phyloP scores from a whole-genome alignment of 148 eudicot genomes.

The Spergularia bocconei region DNA sequence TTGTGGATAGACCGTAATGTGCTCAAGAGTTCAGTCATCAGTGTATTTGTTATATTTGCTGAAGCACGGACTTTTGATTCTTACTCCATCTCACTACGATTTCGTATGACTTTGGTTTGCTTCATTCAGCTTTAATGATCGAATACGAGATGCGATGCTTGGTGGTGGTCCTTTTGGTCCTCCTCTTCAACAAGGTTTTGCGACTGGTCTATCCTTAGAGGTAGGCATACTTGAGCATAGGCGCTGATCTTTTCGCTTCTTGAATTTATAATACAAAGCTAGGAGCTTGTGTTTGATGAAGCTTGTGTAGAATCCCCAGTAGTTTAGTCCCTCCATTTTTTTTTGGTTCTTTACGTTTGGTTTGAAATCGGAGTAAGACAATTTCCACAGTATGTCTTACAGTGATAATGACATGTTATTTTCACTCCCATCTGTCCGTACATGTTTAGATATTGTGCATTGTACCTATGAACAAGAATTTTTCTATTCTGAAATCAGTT shows the following conservation, averaged over 20 bases:
- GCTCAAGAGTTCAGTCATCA: neutral
- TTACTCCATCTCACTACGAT: neutral
- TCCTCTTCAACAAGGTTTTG: constrained; percentile 93
- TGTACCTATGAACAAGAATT: neutral
- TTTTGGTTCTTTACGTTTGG: too few species aligned
- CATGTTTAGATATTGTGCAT: neutral
- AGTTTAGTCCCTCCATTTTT: too few species aligned
- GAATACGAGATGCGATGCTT: constrained; percentile 89
- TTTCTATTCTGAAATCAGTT: neutral
- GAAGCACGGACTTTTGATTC: neutral
- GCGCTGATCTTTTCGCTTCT: neutral
- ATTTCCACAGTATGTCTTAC: neutral
- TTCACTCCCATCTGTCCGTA: neutral
- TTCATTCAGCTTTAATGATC: constrained; percentile 81
- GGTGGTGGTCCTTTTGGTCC: constrained; percentile 99
- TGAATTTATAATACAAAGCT: neutral
- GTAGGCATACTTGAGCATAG: constrained; percentile 34
- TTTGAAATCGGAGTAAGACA: too few species aligned
- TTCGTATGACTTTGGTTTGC: constrained; percentile 1
- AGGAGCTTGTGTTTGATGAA: neutral
- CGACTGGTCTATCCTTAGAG: constrained; percentile 85
- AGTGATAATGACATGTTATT: neutral
- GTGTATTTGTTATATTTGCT: neutral
- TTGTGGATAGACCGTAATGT: neutral
- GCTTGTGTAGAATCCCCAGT: neutral